phyloP scores from a whole-genome alignment of 768 basidiomycete genomes.

The Erythrobasidium yunnanense region DNA sequence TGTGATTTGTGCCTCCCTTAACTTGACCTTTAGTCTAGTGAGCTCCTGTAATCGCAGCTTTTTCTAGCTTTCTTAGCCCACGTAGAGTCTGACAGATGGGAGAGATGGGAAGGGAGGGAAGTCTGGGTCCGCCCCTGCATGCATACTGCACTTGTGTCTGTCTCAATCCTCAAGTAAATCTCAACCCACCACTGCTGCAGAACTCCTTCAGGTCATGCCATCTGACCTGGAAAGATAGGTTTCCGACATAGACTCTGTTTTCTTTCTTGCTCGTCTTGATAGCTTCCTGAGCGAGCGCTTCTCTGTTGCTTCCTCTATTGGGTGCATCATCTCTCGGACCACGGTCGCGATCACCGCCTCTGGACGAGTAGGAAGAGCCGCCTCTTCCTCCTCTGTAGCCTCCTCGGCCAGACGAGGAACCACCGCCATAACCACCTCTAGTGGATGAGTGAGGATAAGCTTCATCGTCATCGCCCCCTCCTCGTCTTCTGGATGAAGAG shows the following conservation, averaged over 20 bases:
- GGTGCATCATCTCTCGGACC: constrained; percentile 1
- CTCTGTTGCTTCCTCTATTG: constrained; percentile 26
- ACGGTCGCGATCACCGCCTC: constrained; percentile 47
- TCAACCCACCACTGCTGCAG: constrained; percentile 29
- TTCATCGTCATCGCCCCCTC: not conserved
- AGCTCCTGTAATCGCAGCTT: too few species aligned
- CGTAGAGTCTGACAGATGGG: too few species aligned
- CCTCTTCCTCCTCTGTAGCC: constrained; percentile 46
- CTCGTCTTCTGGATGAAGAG: too few species aligned
- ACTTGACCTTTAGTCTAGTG: too few species aligned
- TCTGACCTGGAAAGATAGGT: constrained; percentile 96
- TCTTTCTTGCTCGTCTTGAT: constrained; percentile 93
- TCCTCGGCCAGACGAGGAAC: constrained; percentile 38
- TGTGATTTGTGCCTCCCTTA: too few species aligned
- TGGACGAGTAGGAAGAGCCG: constrained; percentile 42
- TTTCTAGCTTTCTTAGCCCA: too few species aligned
- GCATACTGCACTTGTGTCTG: too few species aligned
- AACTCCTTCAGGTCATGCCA: constrained; percentile 99
- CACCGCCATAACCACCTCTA: not conserved
- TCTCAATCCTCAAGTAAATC: not conserved
- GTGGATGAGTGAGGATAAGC: constrained; percentile 3
- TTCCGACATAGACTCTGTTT: constrained; percentile 96
- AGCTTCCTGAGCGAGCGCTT: constrained; percentile 90
- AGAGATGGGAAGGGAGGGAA: too few species aligned
- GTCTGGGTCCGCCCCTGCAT: too few species aligned